Evolutionary conservation across 148 eudicot species (phyloP).

Genomic region (Amaranthus cruentus): DNA sequence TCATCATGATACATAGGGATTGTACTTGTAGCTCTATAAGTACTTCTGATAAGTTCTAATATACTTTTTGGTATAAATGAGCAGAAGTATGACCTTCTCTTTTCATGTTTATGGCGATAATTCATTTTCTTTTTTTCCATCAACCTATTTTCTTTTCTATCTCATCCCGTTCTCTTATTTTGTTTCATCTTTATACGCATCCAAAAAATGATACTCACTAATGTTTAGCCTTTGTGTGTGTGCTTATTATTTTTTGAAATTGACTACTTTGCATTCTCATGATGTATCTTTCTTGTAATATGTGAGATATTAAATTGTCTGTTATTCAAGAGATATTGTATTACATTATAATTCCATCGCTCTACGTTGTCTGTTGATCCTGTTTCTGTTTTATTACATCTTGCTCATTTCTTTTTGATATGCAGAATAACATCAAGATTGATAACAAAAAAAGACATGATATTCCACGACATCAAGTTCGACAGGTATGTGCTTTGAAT

Average conservation of each 20-base stretch:
- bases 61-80: background rate
- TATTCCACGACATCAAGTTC: conserved; percentile 63
- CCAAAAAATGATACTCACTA: background rate
- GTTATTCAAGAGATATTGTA: background rate
- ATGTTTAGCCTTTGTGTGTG: background rate
- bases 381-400: background rate
- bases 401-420: conserved; percentile 5
- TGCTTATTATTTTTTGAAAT: background rate
- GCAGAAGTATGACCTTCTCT: background rate
- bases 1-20: too few relatives aligned
- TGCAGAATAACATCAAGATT: conserved; percentile 63
- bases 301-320: background rate
- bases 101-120: background rate
- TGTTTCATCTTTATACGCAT: background rate
- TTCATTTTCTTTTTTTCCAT: background rate
- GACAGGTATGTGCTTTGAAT: conserved; percentile 37
- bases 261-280: background rate
- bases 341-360: background rate
- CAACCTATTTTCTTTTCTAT: background rate
- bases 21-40: too few relatives aligned
- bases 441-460: conserved; percentile 65
- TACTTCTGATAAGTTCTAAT: too few relatives aligned
- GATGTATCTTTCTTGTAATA: background rate
- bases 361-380: background rate
- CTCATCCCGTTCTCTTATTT: background rate